Base-by-base conservation (phyloP, 192 early-diverging fungal species). In the Chytriomyces hyalinus region DNA sequence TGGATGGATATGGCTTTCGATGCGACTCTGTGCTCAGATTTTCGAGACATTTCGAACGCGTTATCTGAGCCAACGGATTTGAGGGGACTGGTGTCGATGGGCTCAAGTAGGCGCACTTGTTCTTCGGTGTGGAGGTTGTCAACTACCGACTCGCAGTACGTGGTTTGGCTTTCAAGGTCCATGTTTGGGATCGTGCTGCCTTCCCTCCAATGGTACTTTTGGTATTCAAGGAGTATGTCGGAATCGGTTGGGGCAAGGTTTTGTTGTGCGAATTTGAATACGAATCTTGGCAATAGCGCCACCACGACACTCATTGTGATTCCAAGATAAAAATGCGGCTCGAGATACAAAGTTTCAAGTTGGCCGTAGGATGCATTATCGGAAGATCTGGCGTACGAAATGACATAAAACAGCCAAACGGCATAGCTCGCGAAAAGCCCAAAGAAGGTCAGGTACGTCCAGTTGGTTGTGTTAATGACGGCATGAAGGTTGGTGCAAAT, bases 401-500 rank as follows among this genome's bases (percentile, higher is more conserved):
- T 26, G 6, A 95, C 82, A 81, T 94, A 95, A 5, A 77, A 68
- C 17, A 93, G 80, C 80, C 92, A 88, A 45, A 95, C 80, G 1
- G 84, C 70, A 28, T 96, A 87, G 49, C 93, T 92, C 6, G 90
- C 67, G 62, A 78, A 73, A 45, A 98, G 81, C 43, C 90, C 85
- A 36, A 87, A 80, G 17, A 87, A 86, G 65, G 90, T 93, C 53
- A 94, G 76, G 86, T 88, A 94, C 20, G 93, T 94, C 96, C 96
- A 99, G 80, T 91, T 89, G 73, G 90, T 93, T 0, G 93, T 89
- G 76, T 92, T 93, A 62, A 95, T 83, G 15, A 85, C 91, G 36
- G 93, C 87, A 67, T 90, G 91, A 43, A 95, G 72, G 80, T 95
- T 98, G 72, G 94, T 94, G 22, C 90, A 87, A 10, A 95, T 84